These are phyloP conservation scores for Apiotrichum sp. DNA, from an alignment of 1,284 basidiomycete species.

Conservation along the genomic window DNA sequence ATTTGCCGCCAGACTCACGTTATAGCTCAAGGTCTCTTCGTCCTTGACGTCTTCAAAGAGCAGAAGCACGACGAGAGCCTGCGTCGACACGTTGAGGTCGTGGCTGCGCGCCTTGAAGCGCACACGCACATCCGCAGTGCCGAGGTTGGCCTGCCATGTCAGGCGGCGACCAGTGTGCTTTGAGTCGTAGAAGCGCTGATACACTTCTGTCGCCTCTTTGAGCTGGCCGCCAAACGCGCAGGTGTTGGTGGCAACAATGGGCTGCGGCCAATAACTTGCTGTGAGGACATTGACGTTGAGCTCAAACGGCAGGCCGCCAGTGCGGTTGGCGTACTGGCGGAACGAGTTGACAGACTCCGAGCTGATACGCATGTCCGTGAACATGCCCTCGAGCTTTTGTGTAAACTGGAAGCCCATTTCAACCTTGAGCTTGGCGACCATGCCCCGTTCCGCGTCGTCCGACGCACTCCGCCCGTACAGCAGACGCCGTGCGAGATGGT, in stretches of 20 bases:
- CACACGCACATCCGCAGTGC: constrained; percentile 82
- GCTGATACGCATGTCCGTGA: constrained; percentile 92
- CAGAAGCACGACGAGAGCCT: constrained; percentile 79
- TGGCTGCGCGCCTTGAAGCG: constrained; percentile 73
- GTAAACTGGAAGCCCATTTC: constrained; percentile 92
- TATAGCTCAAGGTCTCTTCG: constrained; percentile 55
- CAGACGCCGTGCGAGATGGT: constrained; percentile 87
- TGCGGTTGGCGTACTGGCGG: constrained; percentile 29
- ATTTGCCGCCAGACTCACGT: constrained; percentile 11
- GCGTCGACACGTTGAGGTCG: constrained; percentile 89
- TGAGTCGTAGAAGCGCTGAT: constrained; percentile 83
- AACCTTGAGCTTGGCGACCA: constrained; percentile 96
- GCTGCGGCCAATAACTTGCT: constrained; percentile 82
- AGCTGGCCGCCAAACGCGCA: constrained; percentile 67
- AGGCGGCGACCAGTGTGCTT: constrained; percentile 84
- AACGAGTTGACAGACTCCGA: constrained; percentile 76
- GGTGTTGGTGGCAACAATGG: constrained; percentile 51
- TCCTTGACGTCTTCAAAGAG: constrained; percentile 72
- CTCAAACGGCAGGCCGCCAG: constrained; percentile 59
- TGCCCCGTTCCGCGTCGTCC: constrained; percentile 94
- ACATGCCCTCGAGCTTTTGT: constrained; percentile 98
- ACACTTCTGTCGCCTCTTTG: constrained; percentile 62
- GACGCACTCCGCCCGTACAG: constrained; percentile 80
- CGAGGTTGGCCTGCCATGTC: constrained; percentile 90
- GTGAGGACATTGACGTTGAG: constrained; percentile 84